Evolutionary conservation across 2,329 filamentous ascomycete genomes (phyloP).

Genomic region (Whalleya microplaca): DNA sequence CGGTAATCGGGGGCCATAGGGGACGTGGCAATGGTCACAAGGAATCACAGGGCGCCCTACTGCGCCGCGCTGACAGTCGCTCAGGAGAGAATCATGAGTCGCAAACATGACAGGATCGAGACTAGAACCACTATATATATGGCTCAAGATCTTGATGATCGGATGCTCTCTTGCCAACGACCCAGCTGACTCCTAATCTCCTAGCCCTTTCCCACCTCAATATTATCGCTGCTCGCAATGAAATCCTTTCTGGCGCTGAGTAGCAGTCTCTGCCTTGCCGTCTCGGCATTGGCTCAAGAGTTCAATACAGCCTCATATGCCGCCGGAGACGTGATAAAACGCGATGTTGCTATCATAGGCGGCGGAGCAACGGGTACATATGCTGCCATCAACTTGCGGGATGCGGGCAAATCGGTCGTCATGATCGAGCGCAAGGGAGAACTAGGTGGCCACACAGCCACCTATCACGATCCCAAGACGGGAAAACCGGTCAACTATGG

Average conservation of each 20-base stretch:
- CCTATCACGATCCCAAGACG: slow-evolving; percentile 25
- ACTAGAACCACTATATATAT: too few species aligned
- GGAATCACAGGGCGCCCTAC: too few species aligned
- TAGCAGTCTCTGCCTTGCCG: slow-evolving; percentile 6
- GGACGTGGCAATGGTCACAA: too few species aligned
- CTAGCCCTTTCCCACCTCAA: too few species aligned
- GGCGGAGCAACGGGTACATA: slow-evolving; percentile 29
- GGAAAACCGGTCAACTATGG: slow-evolving; percentile 28
- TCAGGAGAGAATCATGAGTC: too few species aligned
- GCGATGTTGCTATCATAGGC: slow-evolving; percentile 27
- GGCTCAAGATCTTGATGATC: too few species aligned
- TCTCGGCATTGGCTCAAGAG: slow-evolving; percentile 5
- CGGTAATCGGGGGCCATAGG: too few species aligned
- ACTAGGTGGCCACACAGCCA: slow-evolving; percentile 28
- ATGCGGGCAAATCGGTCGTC: slow-evolving; percentile 20
- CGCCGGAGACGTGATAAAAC: slow-evolving; percentile 17
- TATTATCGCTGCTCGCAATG: not conserved
- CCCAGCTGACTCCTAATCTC: too few species aligned
- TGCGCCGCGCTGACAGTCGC: too few species aligned
- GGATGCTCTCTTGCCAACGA: too few species aligned
- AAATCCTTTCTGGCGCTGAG: not conserved
- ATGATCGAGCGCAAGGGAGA: slow-evolving; percentile 22
- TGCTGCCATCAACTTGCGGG: slow-evolving; percentile 25
- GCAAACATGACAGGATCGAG: too few species aligned
- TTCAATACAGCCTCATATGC: not conserved